Evolutionary conservation across 2,329 filamentous ascomycete genomes (phyloP).

Genomic region (Aspergillus neoniger): DNA sequence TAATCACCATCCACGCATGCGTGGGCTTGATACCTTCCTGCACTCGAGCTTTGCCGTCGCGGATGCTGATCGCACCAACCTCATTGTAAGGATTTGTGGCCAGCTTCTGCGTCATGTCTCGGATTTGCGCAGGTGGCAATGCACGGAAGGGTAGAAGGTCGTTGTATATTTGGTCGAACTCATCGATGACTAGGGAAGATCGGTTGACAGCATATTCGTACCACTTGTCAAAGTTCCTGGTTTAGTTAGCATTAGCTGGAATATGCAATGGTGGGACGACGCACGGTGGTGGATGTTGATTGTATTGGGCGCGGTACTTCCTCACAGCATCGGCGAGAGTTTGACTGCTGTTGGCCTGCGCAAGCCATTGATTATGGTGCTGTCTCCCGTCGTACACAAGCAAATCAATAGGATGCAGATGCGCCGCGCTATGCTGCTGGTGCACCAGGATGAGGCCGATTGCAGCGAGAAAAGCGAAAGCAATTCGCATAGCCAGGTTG

Average conservation of each 20-base stretch:
- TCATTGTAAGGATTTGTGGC: slow-evolving; percentile 58
- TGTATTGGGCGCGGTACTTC: slow-evolving; percentile 56
- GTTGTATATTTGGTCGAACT: slow-evolving; percentile 61
- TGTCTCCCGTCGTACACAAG: slow-evolving; percentile 54
- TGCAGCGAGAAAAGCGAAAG: slow-evolving; percentile 46
- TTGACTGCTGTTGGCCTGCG: slow-evolving; percentile 50
- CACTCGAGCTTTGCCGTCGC: slow-evolving; percentile 54
- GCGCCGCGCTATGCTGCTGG: slow-evolving; percentile 42
- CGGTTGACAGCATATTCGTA: slow-evolving; percentile 57
- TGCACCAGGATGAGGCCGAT: slow-evolving; percentile 45
- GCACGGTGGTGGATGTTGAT: slow-evolving; percentile 57
- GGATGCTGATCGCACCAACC: slow-evolving; percentile 58
- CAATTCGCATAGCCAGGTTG: slow-evolving; percentile 37
- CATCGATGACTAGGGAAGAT: slow-evolving; percentile 58
- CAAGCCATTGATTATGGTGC: slow-evolving; percentile 53
- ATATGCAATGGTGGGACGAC: slow-evolving; percentile 14
- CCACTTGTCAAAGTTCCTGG: slow-evolving; percentile 59
- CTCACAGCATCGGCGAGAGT: slow-evolving; percentile 53
- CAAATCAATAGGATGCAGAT: slow-evolving; percentile 57
- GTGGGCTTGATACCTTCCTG: slow-evolving; percentile 55
- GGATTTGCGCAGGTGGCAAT: slow-evolving; percentile 53
- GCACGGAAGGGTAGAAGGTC: slow-evolving; percentile 60
- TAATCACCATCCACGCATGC: slow-evolving; percentile 61
- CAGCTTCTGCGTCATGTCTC: slow-evolving; percentile 55
- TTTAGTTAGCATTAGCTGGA: slow-evolving; percentile 12